phyloP scores from a whole-genome alignment of 1,284 basidiomycete species.

The Marasmius sp. region DNA sequence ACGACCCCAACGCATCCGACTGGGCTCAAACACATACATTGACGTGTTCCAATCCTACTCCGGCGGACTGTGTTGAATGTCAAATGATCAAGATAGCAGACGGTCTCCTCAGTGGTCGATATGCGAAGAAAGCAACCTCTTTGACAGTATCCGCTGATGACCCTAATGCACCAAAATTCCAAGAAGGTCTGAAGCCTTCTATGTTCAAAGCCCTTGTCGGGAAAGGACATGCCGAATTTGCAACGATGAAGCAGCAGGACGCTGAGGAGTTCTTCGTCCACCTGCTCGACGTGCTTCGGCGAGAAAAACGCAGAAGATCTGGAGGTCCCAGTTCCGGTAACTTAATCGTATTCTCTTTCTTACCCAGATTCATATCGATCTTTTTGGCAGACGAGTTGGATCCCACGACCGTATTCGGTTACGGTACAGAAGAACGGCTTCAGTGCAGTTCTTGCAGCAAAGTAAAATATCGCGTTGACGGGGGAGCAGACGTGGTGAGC shows the following conservation, averaged over 20 bases:
- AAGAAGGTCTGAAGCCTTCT: constrained; percentile 82
- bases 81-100: constrained; percentile 94
- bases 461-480: constrained; percentile 88
- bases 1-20: constrained; percentile 48
- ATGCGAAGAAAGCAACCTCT: constrained; percentile 61
- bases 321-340: constrained; percentile 28
- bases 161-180: constrained; percentile 53
- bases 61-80: constrained; percentile 89
- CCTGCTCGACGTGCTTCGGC: constrained; percentile 70
- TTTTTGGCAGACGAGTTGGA: constrained; percentile 34
- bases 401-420: constrained; percentile 78
- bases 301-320: constrained; percentile 51
- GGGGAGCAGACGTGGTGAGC: constrained; percentile 70
- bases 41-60: constrained; percentile 67
- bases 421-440: constrained; percentile 83
- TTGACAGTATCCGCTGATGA: constrained; percentile 8
- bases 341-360: background rate
- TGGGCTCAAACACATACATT: constrained; percentile 52
- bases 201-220: constrained; percentile 92
- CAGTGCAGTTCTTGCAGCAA: constrained; percentile 80
- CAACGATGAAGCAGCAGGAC: constrained; percentile 97
- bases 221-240: constrained; percentile 91
- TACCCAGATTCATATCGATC: constrained; percentile 16
- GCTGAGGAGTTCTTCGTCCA: constrained; percentile 94
- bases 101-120: constrained; percentile 90